Percentiles rank a stretch among this genome's conserved stretches.
Conservation (phyloP, 164 flowering plant genomes). For the Pachysandra terminalis region DNA sequence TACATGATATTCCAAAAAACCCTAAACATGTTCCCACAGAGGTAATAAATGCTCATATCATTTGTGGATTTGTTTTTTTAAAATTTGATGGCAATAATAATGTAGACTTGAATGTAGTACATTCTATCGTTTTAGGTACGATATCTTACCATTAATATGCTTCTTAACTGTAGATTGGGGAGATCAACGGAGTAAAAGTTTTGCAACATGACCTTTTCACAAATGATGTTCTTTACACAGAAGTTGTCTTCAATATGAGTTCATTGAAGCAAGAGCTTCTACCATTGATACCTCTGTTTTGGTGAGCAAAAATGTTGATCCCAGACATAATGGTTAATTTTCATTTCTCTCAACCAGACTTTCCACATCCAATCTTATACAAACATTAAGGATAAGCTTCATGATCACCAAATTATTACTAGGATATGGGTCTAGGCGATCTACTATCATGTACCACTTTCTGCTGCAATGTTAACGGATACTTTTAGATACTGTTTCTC, state of each 20-base stretch:
- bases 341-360: no score
- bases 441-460: no score
- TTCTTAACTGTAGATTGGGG: constrained; percentile 56
- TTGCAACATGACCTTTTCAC: constrained; percentile 94
- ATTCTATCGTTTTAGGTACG: not conserved
- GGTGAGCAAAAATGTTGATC: constrained; percentile 43
- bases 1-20: constrained; percentile 79
- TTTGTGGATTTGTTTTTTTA: not conserved
- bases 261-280: constrained; percentile 88
- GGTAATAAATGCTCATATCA: constrained; percentile 32
- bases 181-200: constrained; percentile 75
- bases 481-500: not conserved
- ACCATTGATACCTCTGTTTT: constrained; percentile 88
- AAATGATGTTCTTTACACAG: constrained; percentile 90
- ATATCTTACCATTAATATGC: constrained; percentile 1
- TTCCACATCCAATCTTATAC: not conserved
- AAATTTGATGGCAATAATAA: no score
- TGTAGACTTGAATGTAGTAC: not conserved
- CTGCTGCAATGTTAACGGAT: not conserved
- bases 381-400: not conserved
- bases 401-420: not conserved
- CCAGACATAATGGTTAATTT: no score
- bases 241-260: constrained; percentile 81
- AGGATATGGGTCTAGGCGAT: not conserved
- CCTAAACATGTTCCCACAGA: constrained; percentile 72